These are phyloP conservation scores for Phoma sp. DNA, from an alignment of 2,329 filamentous ascomycete genomes.

Conservation along the genomic window DNA sequence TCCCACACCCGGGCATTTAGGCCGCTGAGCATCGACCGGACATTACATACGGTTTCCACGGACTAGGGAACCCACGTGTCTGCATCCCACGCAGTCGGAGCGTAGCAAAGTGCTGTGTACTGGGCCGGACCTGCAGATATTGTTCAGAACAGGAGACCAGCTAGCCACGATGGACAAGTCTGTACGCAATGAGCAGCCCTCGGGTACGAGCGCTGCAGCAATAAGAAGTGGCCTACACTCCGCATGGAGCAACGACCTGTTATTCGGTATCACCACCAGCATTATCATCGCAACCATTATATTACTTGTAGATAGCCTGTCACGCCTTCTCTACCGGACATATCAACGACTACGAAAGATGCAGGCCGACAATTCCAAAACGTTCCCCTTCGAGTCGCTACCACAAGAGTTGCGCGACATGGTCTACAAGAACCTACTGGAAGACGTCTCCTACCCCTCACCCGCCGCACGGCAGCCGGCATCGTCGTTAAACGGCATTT, in stretches of 20 bases:
- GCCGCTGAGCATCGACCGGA: conserved; percentile 3
- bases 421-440: conserved; percentile 41
- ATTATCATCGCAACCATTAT: background rate
- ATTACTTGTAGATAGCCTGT: conserved; percentile 19
- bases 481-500: conserved; percentile 29
- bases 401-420: conserved; percentile 45
- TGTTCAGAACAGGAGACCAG: conserved; percentile 6
- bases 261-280: background rate
- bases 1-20: conserved; percentile 8
- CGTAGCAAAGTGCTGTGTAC: conserved; percentile 4
- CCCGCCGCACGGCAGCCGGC: conserved; percentile 21
- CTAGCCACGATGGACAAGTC: conserved; percentile 3
- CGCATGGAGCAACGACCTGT: background rate
- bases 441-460: conserved; percentile 41
- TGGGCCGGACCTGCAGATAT: conserved; percentile 7
- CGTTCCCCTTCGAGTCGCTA: conserved; percentile 41
- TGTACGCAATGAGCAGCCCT: background rate
- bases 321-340: conserved; percentile 20
- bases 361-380: conserved; percentile 24
- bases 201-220: background rate
- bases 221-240: background rate
- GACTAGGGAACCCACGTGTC: background rate
- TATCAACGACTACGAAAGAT: conserved; percentile 28
- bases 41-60: conserved; percentile 1
- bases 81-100: background rate